Evolutionary conservation across 805 yeast genomes (phyloP).

Genomic region (Sugiyamaella valdiviana): DNA sequence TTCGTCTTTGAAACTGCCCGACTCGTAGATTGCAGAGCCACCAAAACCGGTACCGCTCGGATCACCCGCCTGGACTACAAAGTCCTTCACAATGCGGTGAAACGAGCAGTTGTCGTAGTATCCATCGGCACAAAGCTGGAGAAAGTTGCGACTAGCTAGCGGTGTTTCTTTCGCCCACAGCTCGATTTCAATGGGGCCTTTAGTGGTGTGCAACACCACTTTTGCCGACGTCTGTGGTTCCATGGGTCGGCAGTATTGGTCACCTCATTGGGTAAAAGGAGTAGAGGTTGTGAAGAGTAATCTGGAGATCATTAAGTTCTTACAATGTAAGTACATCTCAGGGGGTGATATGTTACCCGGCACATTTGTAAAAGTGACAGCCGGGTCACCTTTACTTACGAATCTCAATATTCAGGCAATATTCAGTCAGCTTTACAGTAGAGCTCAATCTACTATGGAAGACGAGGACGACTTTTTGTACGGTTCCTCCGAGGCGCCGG

Average conservation of each 20-base stretch:
- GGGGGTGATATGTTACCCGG: too few relatives aligned
- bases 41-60: slow-evolving; percentile 31
- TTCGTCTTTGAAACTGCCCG: slow-evolving; percentile 36
- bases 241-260: not conserved
- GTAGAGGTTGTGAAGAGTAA: too few relatives aligned
- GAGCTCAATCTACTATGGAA: too few relatives aligned
- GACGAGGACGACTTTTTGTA: slow-evolving; percentile 67
- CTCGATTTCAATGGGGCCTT: slow-evolving; percentile 55
- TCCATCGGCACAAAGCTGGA: slow-evolving; percentile 44
- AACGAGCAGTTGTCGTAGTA: slow-evolving; percentile 40
- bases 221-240: slow-evolving; percentile 32
- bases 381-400: too few relatives aligned
- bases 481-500: slow-evolving; percentile 47
- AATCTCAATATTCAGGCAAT: too few relatives aligned
- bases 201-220: slow-evolving; percentile 49
- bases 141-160: slow-evolving; percentile 39
- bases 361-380: too few relatives aligned
- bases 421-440: too few relatives aligned
- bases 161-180: slow-evolving; percentile 69
- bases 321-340: too few relatives aligned
- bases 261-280: not conserved
- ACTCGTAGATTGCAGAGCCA: slow-evolving; percentile 25
- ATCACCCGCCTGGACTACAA: slow-evolving; percentile 37
- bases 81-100: slow-evolving; percentile 33
- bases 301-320: too few relatives aligned